These are phyloP conservation scores for Fusarium sp. DNA, from an alignment of 2,329 filamentous ascomycete species.

Conservation along the genomic window DNA sequence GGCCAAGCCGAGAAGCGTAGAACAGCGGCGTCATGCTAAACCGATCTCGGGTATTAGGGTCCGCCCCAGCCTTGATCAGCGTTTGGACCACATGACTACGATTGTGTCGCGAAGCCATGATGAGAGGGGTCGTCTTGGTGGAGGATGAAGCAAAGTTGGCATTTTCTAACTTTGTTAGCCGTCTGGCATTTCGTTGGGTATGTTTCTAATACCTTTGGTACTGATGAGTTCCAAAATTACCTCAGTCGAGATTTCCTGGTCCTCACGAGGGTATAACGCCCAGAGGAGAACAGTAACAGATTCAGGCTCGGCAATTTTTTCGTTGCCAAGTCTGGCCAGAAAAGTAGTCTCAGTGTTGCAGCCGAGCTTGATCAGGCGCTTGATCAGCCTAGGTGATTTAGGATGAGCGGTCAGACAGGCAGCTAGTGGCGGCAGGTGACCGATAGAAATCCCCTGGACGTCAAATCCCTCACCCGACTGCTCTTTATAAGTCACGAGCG, in stretches of 20 bases:
- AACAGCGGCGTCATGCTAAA: conserved; percentile 2
- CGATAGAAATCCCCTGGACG: not conserved
- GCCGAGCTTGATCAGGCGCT: not conserved
- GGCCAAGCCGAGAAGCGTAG: conserved; percentile 5
- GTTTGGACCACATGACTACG: not conserved
- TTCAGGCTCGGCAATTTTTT: not conserved
- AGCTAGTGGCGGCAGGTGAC: not conserved
- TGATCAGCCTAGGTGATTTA: not conserved
- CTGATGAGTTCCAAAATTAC: not conserved
- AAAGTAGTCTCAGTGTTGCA: not conserved
- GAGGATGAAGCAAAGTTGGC: not conserved
- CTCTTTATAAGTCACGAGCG: not conserved
- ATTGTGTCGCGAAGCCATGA: not conserved
- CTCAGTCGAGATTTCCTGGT: not conserved
- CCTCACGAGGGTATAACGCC: not conserved
- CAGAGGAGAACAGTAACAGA: not conserved
- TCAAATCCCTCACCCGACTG: not conserved
- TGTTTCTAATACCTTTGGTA: not conserved
- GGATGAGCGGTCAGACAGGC: not conserved
- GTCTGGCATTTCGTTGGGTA: not conserved
- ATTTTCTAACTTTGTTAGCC: not conserved
- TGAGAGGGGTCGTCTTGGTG: not conserved
- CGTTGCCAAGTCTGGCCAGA: not conserved
- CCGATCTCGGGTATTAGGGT: not conserved
- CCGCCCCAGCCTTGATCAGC: not conserved